phyloP scores from a whole-genome alignment of 331 rosid genomes.

The Erythrophleum ivorense region DNA sequence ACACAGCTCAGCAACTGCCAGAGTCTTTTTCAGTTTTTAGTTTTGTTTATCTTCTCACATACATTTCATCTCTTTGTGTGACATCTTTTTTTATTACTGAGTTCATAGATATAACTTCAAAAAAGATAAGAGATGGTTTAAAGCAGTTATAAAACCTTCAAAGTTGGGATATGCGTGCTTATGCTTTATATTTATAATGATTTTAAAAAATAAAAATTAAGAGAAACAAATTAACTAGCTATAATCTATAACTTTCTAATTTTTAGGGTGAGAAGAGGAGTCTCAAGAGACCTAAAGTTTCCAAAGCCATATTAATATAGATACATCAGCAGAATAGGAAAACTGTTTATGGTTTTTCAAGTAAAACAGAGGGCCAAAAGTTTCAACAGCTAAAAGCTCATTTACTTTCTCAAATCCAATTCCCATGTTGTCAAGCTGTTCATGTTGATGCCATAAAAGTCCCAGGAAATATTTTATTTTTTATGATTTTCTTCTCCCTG shows the following conservation, averaged over 20 bases:
- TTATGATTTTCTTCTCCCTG: slow-evolving; percentile 7
- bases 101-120: background rate
- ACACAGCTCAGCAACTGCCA: background rate
- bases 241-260: background rate
- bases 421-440: background rate
- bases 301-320: background rate
- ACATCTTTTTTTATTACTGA: background rate
- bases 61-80: background rate
- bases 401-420: background rate
- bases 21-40: background rate
- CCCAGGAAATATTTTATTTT: background rate
- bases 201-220: background rate
- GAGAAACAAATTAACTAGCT: background rate
- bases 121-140: background rate
- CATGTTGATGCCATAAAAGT: background rate
- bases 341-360: background rate
- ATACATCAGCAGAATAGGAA: background rate
- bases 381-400: slow-evolving; percentile 11
- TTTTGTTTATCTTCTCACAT: background rate
- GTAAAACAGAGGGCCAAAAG: background rate
- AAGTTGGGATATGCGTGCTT: background rate
- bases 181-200: background rate
- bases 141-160: background rate
- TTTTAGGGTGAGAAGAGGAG: slow-evolving; percentile 9
- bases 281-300: background rate